Evolutionary conservation across 2,329 filamentous ascomycete genomes (phyloP), one percentile per base, ranked within the genome.

Genomic region (Trichocomaceae sp.): DNA sequence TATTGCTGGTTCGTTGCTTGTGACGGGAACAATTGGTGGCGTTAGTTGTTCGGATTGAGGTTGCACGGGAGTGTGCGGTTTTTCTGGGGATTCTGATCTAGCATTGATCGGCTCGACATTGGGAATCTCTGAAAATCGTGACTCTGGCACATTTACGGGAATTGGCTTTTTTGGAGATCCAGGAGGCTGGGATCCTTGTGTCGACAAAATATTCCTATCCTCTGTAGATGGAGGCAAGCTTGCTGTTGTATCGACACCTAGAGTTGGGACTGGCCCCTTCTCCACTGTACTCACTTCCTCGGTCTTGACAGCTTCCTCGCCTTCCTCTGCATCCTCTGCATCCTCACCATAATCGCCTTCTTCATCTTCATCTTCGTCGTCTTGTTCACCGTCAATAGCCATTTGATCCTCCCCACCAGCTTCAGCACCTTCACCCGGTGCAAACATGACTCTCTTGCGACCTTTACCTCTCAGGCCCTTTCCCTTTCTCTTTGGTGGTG

Each of bases 401-500:
- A 74, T 75, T 37, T 72, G 74, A 58, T 77, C 77, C 12, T 46
- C 44, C 37, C 54, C 61, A 22, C 58, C 59, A 33, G 66, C 69
- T 57, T 69, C 72, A 23, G 56, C 70, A 44, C 62, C 74, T 69
- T 77, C 63, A 52, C 75, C 62, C 76, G 67, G 69, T 2, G 69
- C 68, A 61, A 84, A 83, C 58, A 79, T 79, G 42, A 84, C 81
- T 68, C 85, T 89, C 72, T 85, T 88, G 59, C 83, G 80, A 15
- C 88, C 88, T 59, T 90, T 83, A 7, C 89, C 89, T 35, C 87
- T 84, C 17, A 54, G 7, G 0, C 88, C 87, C 69, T 88, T 91
- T 47, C 81, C 78, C 77, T 92, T 95, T 69, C 88, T 85, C 69
- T 90, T 90, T 0, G 88, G 88, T 1, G 87, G 86, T 1, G 87